Percentiles rank a stretch among this genome's conserved stretches.
Evolutionary conservation across 2,329 filamentous ascomycete genomes (phyloP).

Genomic region (Alternaria sp.): DNA sequence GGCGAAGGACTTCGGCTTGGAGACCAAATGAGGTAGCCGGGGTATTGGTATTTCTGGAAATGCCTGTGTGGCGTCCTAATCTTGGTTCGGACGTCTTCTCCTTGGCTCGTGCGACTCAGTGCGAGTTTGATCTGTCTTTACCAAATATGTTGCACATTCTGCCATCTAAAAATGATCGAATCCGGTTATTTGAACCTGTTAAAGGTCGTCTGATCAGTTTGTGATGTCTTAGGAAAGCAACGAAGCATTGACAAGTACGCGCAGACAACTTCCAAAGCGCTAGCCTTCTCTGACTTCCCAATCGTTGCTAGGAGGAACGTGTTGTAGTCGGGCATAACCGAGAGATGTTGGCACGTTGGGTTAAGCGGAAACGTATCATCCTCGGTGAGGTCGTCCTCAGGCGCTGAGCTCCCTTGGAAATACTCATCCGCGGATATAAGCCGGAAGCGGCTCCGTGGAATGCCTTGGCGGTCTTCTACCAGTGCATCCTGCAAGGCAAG

Average conservation of each 20-base stretch:
- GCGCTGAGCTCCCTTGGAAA: background rate
- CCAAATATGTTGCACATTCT: background rate
- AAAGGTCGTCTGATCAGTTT: background rate
- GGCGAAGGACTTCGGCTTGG: background rate
- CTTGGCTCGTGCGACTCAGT: background rate
- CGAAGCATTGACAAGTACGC: background rate
- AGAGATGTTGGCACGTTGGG: background rate
- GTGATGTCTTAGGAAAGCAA: background rate
- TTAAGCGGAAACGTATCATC: background rate
- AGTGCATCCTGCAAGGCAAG: background rate
- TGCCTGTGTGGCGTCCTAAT: background rate
- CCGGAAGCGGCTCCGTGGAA: background rate
- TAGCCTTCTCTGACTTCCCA: background rate
- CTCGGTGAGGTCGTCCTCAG: background rate
- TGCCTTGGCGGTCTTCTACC: background rate
- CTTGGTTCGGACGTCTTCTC: background rate
- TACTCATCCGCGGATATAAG: background rate
- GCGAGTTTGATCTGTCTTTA: background rate
- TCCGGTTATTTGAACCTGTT: background rate
- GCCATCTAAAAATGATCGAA: background rate
- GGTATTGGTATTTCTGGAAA: rapidly evolving
- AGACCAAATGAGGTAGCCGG: background rate
- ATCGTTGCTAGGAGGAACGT: background rate
- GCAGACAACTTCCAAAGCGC: background rate
- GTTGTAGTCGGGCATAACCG: background rate